A percentile compares a stretch with the other conserved stretches of the same genome.
phyloP scores from a whole-genome alignment of 1,139 yeast genomes.

The Nematodospora anomalae region DNA sequence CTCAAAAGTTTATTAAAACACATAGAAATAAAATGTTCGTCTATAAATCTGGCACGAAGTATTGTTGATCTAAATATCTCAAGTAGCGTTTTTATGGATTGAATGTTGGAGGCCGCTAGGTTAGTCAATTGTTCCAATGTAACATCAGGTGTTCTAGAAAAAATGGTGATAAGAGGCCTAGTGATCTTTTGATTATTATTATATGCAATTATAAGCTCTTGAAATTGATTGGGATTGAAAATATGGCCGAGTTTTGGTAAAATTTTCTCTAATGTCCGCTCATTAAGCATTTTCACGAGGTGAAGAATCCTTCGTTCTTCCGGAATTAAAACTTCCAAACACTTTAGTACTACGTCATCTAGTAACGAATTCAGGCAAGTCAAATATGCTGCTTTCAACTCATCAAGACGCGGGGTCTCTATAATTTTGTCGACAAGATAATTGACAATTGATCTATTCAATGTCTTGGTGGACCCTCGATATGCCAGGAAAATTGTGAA shows the following conservation, averaged over 20 bases:
- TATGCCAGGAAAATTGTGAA: constrained; percentile 8
- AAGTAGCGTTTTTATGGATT: constrained; percentile 10
- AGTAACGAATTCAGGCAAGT: neutral
- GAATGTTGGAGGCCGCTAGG: neutral
- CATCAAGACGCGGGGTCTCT: constrained; percentile 2
- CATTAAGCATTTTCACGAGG: neutral
- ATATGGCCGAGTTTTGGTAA: neutral
- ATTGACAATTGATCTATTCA: constrained; percentile 6
- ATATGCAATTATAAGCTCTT: constrained; percentile 1
- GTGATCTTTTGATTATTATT: constrained; percentile 2
- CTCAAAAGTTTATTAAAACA: constrained; percentile 7
- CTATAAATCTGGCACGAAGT: constrained; percentile 9
- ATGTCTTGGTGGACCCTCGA: constrained; percentile 1
- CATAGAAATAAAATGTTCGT: constrained; percentile 5
- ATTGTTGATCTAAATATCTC: constrained; percentile 14
- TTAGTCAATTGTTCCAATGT: constrained; percentile 2
- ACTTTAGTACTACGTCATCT: neutral
- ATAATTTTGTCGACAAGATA: constrained; percentile 3
- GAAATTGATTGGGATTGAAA: constrained; percentile 1
- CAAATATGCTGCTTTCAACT: constrained; percentile 6
- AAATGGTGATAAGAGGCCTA: constrained; percentile 4
- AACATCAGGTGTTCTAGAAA: neutral
- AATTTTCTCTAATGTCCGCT: neutral
- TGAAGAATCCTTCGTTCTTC: neutral
- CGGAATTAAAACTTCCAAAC: constrained; percentile 3